Percentiles rank a stretch among this genome's conserved stretches.
Evolutionary conservation across 352 stramenopile species (phyloP).

Genomic region (Nothophytophthora sp.): DNA sequence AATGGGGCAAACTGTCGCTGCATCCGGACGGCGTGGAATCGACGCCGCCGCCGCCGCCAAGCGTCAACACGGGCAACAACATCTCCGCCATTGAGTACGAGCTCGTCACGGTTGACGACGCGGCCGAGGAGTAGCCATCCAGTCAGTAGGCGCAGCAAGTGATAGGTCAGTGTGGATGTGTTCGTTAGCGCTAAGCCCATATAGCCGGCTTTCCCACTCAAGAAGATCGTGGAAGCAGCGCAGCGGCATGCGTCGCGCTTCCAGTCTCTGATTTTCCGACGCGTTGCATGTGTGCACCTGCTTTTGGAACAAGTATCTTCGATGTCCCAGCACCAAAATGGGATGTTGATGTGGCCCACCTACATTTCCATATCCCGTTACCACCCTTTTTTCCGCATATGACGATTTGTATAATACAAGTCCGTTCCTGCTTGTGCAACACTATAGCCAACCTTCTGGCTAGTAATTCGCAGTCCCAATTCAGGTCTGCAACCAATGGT

Average conservation of each 20-base stretch:
- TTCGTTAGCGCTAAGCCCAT: slow-evolving; percentile 21
- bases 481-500: slow-evolving; percentile 7
- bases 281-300: slow-evolving; percentile 9
- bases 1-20: slow-evolving; percentile 77
- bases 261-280: no score
- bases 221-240: not conserved
- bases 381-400: slow-evolving; percentile 17
- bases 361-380: not conserved
- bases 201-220: slow-evolving; percentile 14
- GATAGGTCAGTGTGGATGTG: slow-evolving; percentile 30
- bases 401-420: slow-evolving; percentile 3
- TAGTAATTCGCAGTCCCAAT: slow-evolving; percentile 9
- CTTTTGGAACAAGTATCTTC: not conserved
- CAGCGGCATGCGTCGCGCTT: no score
- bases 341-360: slow-evolving; percentile 17
- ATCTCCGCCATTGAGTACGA: slow-evolving; percentile 86
- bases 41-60: slow-evolving; percentile 54
- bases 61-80: slow-evolving; percentile 64
- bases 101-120: slow-evolving; percentile 75
- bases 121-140: slow-evolving; percentile 44
- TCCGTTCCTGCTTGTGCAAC: not conserved
- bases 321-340: slow-evolving; percentile 9
- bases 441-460: not conserved
- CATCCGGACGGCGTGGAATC: slow-evolving; percentile 78
- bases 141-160: slow-evolving; percentile 9